Conservation (phyloP, 108 stramenopile species). For the Craspedostauros australis region DNA sequence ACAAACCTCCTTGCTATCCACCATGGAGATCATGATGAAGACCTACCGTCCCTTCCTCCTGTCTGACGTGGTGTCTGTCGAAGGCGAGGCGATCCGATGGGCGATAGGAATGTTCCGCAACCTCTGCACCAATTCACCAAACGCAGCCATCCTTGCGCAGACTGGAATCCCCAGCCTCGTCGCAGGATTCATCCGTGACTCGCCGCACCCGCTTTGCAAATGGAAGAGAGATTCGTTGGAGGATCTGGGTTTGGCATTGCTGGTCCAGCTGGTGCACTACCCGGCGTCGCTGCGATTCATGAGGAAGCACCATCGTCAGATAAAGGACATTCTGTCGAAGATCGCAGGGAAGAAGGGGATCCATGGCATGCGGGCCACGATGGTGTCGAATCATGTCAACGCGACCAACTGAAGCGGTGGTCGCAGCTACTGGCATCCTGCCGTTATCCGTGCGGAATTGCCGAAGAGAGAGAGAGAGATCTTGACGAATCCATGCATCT, state of each 20-base stretch:
- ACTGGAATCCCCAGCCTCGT: neutral
- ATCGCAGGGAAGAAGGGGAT: neutral
- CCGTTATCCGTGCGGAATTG: too few species aligned
- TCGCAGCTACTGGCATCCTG: too few species aligned
- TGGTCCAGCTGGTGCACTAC: conserved; percentile 3
- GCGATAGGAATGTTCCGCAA: conserved; percentile 10
- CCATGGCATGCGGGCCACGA: conserved; percentile 7
- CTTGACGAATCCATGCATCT: too few species aligned
- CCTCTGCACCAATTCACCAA: neutral
- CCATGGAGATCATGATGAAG: neutral
- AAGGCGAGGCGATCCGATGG: conserved; percentile 15
- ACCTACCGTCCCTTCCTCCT: neutral
- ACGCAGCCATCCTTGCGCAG: neutral
- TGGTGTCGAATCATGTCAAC: too few species aligned
- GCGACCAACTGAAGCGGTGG: too few species aligned
- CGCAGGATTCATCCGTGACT: neutral
- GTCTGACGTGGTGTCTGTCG: neutral
- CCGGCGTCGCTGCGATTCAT: neutral
- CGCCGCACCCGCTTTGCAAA: neutral
- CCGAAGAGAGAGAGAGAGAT: too few species aligned
- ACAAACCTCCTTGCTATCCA: neutral
- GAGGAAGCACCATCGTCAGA: neutral
- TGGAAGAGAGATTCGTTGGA: conserved; percentile 15
- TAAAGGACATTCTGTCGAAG: neutral
- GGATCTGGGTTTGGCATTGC: neutral